These are phyloP conservation scores for Talaromyces sp. DNA, from an alignment of 2,329 filamentous ascomycete species.

Conservation along the genomic window DNA sequence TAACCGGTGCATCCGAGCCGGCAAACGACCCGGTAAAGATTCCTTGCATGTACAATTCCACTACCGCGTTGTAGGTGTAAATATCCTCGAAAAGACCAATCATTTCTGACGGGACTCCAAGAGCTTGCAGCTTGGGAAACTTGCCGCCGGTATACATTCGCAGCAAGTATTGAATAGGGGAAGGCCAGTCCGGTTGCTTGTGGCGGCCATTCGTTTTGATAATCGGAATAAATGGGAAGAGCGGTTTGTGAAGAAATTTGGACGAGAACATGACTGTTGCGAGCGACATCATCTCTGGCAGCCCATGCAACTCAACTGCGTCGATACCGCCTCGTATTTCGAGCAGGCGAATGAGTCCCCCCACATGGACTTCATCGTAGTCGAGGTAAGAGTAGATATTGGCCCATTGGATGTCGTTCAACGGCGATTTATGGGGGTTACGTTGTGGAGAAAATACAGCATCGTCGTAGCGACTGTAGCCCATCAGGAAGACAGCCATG, in stretches of 20 bases:
- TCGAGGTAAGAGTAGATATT: constrained; percentile 20
- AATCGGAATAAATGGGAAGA: constrained; percentile 18
- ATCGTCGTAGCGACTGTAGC: constrained; percentile 19
- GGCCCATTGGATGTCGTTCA: constrained; percentile 19
- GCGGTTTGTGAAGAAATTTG: constrained; percentile 17
- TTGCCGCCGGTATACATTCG: constrained; percentile 16
- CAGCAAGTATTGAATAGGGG: constrained; percentile 14
- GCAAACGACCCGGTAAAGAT: constrained; percentile 13
- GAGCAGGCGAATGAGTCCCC: constrained; percentile 20
- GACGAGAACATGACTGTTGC: constrained; percentile 19
- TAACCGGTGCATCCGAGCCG: constrained; percentile 11
- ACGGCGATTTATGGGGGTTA: constrained; percentile 17
- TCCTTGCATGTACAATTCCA: constrained; percentile 18
- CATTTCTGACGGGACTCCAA: constrained; percentile 15
- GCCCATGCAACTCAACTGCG: constrained; percentile 17
- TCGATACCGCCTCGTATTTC: constrained; percentile 19
- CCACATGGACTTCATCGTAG: constrained; percentile 19
- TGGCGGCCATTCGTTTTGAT: constrained; percentile 11
- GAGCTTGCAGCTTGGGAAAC: constrained; percentile 14
- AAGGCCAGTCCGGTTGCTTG: constrained; percentile 13
- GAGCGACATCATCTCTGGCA: constrained; percentile 21
- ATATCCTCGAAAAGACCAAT: constrained; percentile 19
- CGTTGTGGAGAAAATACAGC: constrained; percentile 9
- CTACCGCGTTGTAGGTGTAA: constrained; percentile 19
- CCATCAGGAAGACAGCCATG: constrained; percentile 19